Evolutionary conservation across 1,284 basidiomycete genomes (phyloP).

Genomic region (Boletellus deceptivus): DNA sequence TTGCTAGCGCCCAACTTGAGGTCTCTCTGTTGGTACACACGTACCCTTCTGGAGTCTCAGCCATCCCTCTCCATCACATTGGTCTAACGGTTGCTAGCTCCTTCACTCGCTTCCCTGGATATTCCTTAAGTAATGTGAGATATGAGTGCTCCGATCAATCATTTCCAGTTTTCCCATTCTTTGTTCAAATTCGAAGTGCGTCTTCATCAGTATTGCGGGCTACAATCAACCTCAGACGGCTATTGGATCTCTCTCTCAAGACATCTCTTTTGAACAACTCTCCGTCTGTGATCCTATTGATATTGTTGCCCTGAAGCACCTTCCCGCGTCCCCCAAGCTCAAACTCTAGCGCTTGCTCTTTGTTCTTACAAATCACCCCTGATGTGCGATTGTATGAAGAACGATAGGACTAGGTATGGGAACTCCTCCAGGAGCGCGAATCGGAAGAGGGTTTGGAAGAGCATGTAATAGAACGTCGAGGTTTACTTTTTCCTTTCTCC

Average conservation of each 20-base stretch:
- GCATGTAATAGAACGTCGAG: no score
- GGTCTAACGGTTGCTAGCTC: neutral
- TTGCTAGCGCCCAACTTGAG: constrained; percentile 7
- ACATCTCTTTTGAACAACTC: neutral
- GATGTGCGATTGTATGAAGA: no score
- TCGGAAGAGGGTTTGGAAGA: no score
- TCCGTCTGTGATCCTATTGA: neutral
- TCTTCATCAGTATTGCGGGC: neutral
- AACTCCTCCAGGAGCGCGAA: no score
- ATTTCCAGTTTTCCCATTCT: neutral
- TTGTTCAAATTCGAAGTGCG: constrained; percentile 1
- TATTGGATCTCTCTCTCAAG: neutral
- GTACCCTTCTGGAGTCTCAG: neutral
- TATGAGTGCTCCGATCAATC: neutral
- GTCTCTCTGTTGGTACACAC: neutral
- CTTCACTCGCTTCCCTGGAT: neutral
- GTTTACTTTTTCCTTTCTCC: no score
- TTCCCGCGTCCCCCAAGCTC: neutral
- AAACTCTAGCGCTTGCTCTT: neutral
- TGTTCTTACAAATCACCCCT: neutral
- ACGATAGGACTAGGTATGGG: no score
- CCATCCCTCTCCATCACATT: neutral
- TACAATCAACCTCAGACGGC: neutral
- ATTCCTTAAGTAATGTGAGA: neutral
- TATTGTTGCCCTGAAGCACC: neutral